These are phyloP conservation scores for Verticillium albo-atrum DNA, from an alignment of 2,329 filamentous ascomycete genomes.

Conservation along the genomic window DNA sequence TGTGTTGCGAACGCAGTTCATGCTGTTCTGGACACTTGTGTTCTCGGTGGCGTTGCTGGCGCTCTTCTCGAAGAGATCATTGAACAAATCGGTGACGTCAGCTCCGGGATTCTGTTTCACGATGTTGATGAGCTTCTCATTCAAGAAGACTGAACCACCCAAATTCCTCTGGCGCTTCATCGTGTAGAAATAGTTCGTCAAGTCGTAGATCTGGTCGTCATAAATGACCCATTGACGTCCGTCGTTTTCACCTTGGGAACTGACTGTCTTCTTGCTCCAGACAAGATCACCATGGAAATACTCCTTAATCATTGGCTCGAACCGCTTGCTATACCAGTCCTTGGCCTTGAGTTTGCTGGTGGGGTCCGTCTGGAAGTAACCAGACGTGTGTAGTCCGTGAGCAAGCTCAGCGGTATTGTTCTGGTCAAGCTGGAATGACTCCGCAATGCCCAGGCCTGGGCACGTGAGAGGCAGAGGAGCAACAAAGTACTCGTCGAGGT, in stretches of 20 bases:
- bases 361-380: constrained; percentile 50
- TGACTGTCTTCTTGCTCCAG: constrained; percentile 55
- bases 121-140: constrained; percentile 59
- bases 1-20: constrained; percentile 76
- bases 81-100: constrained; percentile 68
- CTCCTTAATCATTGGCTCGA: constrained; percentile 74
- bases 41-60: constrained; percentile 46
- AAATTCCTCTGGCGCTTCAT: constrained; percentile 51
- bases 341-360: constrained; percentile 54
- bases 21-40: constrained; percentile 55
- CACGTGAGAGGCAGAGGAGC: constrained; percentile 74
- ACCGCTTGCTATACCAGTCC: constrained; percentile 73
- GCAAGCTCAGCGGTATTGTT: constrained; percentile 60
- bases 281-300: constrained; percentile 88
- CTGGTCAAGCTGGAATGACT: constrained; percentile 50
- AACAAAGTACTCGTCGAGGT: constrained; percentile 81
- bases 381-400: constrained; percentile 66
- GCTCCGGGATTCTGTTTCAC: constrained; percentile 73
- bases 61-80: constrained; percentile 43
- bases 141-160: constrained; percentile 64
- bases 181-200: constrained; percentile 89
- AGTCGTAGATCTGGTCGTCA: constrained; percentile 73
- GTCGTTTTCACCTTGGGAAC: constrained; percentile 60
- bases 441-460: constrained; percentile 61
- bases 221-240: constrained; percentile 78